Conservation (phyloP, 768 basidiomycete genomes). For the Leccinum subgranulosum region DNA sequence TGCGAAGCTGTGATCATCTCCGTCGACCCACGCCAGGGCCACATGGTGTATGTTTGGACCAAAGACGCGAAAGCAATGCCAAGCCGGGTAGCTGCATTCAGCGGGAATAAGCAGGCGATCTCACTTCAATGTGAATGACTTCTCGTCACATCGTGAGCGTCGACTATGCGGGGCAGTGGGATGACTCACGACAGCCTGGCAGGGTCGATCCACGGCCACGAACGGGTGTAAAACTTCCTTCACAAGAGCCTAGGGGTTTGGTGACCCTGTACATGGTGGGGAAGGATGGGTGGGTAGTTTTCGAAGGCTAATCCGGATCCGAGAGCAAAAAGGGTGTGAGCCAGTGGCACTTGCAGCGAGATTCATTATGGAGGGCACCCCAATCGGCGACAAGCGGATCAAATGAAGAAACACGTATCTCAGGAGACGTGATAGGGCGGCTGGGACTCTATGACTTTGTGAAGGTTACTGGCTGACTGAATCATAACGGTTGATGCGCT, state of each 20-base stretch:
- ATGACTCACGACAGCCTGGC: not conserved
- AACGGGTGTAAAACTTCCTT: not conserved
- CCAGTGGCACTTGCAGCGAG: slow-evolving; percentile 3
- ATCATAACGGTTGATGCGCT: no score
- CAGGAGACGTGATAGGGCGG: slow-evolving; percentile 4
- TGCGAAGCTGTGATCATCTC: slow-evolving; percentile 21
- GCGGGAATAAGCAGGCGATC: slow-evolving; percentile 22
- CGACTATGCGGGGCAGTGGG: slow-evolving; percentile 11
- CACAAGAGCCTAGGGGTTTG: not conserved
- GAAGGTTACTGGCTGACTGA: not conserved
- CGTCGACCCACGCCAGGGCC: slow-evolving; percentile 9
- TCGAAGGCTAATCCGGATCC: not conserved
- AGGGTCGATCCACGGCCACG: not conserved
- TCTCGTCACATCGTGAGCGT: slow-evolving; percentile 15
- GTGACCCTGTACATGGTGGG: not conserved
- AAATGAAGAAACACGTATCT: slow-evolving; percentile 11
- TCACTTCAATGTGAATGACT: slow-evolving; percentile 9
- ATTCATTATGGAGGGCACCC: slow-evolving; percentile 1
- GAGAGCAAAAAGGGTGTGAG: not conserved
- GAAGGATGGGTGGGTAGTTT: not conserved
- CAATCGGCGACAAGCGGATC: slow-evolving; percentile 15
- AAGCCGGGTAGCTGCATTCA: slow-evolving; percentile 5
- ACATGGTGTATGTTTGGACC: not conserved
- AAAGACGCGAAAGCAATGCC: slow-evolving; percentile 2
- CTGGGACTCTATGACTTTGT: not conserved